Percentiles rank a stretch among this genome's conserved stretches.
phyloP scores from a whole-genome alignment of 495 filamentous ascomycete species.

The Hypoxylon fragiforme region DNA sequence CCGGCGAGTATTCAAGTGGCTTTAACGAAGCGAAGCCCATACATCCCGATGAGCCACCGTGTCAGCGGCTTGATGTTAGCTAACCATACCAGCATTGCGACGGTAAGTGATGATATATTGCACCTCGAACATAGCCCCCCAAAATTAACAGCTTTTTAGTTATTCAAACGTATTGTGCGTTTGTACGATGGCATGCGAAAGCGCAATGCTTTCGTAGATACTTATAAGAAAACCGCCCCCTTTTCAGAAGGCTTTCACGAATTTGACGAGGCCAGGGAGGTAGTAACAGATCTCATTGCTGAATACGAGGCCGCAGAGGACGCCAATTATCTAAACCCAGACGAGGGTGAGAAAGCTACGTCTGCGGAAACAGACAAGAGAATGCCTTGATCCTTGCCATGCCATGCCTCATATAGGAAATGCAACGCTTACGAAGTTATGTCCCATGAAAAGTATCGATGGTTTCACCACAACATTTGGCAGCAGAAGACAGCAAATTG shows the following conservation, averaged over 20 bases:
- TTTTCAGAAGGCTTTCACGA: slow-evolving; percentile 90
- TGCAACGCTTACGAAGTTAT: slow-evolving; percentile 11
- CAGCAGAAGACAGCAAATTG: slow-evolving; percentile 7
- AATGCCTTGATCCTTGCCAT: slow-evolving; percentile 29
- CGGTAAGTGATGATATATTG: slow-evolving; percentile 50
- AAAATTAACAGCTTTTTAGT: slow-evolving; percentile 38
- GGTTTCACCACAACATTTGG: too few species aligned
- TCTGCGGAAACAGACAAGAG: slow-evolving; percentile 52
- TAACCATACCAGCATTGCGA: slow-evolving; percentile 96
- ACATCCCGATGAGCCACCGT: slow-evolving; percentile 85
- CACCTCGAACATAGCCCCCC: neutral
- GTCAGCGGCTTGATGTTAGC: slow-evolving; percentile 97
- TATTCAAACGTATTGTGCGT: slow-evolving; percentile 89
- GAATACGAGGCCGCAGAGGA: slow-evolving; percentile 97
- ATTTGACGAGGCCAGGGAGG: slow-evolving; percentile 90
- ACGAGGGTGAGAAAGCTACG: slow-evolving; percentile 52
- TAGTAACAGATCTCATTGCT: slow-evolving; percentile 81
- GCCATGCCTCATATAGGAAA: neutral
- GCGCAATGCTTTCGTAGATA: slow-evolving; percentile 94
- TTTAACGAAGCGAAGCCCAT: slow-evolving; percentile 92
- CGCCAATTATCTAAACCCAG: slow-evolving; percentile 79
- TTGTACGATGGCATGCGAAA: slow-evolving; percentile 93
- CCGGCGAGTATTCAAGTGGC: slow-evolving; percentile 97
- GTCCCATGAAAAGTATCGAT: slow-evolving; percentile 7
- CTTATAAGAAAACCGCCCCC: slow-evolving; percentile 90